phyloP scores from a whole-genome alignment of 805 yeast genomes.

The Wickerhamomyces chambardii region DNA sequence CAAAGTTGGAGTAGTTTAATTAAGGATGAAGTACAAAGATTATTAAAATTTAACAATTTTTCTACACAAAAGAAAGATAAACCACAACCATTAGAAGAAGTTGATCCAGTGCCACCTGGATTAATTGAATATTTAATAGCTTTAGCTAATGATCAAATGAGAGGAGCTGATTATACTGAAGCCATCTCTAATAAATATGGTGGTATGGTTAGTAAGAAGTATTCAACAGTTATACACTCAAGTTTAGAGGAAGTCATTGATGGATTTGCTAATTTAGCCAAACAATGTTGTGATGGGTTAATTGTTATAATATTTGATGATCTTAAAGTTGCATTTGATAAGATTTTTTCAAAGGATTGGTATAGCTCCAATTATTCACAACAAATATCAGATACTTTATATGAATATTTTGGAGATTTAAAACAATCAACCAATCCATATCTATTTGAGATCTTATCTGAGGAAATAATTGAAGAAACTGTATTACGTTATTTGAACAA shows the following conservation, averaged over 20 bases:
- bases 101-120: conserved; percentile 55
- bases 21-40: conserved; percentile 37
- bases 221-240: conserved; percentile 48
- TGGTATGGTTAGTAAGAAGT: conserved; percentile 56
- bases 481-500: conserved; percentile 40
- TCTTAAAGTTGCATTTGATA: conserved; percentile 48
- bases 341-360: conserved; percentile 66
- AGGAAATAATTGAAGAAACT: conserved; percentile 42
- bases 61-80: conserved; percentile 22
- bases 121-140: conserved; percentile 75
- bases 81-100: conserved; percentile 24
- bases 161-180: conserved; percentile 61
- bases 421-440: conserved; percentile 41
- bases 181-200: conserved; percentile 59
- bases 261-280: conserved; percentile 70
- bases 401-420: conserved; percentile 65
- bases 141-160: conserved; percentile 75
- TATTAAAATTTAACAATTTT: conserved; percentile 15
- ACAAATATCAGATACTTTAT: conserved; percentile 62
- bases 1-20: conserved; percentile 50
- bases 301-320: conserved; percentile 65
- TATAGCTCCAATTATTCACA: conserved; percentile 48
- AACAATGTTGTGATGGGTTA: conserved; percentile 47
- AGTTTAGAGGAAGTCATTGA: conserved; percentile 61
- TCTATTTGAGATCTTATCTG: conserved; percentile 43